Percentiles rank a stretch among this genome's conserved stretches.
Evolutionary conservation across 2,329 filamentous ascomycete species (phyloP).

Genomic region (Fusarium napiforme): DNA sequence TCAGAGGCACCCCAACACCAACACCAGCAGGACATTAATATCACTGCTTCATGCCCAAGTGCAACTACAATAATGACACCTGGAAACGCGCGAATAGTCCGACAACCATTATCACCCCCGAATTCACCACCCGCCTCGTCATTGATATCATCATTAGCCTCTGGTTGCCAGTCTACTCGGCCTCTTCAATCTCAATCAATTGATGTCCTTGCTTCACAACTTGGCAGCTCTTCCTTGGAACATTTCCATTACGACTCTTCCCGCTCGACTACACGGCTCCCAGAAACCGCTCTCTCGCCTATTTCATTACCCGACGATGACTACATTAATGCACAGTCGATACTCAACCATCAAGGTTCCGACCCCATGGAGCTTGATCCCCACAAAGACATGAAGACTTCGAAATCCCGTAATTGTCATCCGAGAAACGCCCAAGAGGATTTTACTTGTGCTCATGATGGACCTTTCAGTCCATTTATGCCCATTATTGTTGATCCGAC

Average conservation of each 20-base stretch:
- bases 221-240: conserved; percentile 38
- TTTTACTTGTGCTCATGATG: neutral
- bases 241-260: conserved; percentile 9
- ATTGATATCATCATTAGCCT: conserved; percentile 1
- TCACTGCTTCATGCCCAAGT: neutral
- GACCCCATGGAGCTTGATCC: conserved; percentile 34
- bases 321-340: conserved; percentile 6
- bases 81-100: neutral
- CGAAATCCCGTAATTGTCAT: neutral
- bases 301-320: conserved; percentile 32
- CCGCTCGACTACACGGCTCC: neutral
- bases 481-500: conserved; percentile 6
- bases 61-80: conserved; percentile 7
- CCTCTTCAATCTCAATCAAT: conserved; percentile 22
- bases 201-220: conserved; percentile 38
- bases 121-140: conserved; percentile 25
- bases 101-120: conserved; percentile 36
- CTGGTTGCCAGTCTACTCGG: neutral
- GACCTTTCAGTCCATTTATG: neutral
- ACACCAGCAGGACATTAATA: neutral
- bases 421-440: neutral
- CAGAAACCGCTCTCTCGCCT: conserved; percentile 25
- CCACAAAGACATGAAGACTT: neutral
- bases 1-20: conserved; percentile 14
- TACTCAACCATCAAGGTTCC: conserved; percentile 1